Evolutionary conservation across 176 grass and related monocot species (phyloP).

Genomic region (Juncus inflexus): DNA sequence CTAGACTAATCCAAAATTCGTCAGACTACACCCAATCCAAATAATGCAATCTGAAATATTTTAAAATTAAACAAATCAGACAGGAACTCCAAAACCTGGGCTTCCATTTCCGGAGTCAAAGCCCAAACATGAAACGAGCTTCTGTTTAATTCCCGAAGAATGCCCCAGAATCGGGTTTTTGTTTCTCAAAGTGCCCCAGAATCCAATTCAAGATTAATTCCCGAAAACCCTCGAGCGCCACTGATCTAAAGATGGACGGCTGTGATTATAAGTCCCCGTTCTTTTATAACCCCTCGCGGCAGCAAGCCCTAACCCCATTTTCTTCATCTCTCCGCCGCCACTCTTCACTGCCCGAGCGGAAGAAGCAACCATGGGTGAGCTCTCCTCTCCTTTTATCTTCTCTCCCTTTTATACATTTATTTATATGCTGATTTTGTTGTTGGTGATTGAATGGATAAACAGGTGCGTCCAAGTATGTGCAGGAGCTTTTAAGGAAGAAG

Average conservation of each 20-base stretch:
- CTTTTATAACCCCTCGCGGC: neutral
- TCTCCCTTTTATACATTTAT: neutral
- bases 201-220: neutral
- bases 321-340: neutral
- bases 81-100: too few relatives aligned
- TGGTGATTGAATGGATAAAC: neutral
- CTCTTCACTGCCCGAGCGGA: too few relatives aligned
- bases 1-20: too few relatives aligned
- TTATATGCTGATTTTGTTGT: neutral
- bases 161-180: too few relatives aligned
- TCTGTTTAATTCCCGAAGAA: too few relatives aligned
- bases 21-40: too few relatives aligned
- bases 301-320: constrained; percentile 20
- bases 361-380: constrained; percentile 20
- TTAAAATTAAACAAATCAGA: too few relatives aligned
- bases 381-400: neutral
- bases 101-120: too few relatives aligned
- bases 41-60: too few relatives aligned
- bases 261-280: neutral
- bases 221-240: neutral
- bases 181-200: too few relatives aligned
- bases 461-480: constrained; percentile 84
- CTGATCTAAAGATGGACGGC: neutral
- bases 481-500: constrained; percentile 79
- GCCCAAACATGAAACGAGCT: too few relatives aligned